These are phyloP conservation scores for Pseudodiploospora longispora DNA, from an alignment of 2,329 filamentous ascomycete genomes.

Conservation along the genomic window DNA sequence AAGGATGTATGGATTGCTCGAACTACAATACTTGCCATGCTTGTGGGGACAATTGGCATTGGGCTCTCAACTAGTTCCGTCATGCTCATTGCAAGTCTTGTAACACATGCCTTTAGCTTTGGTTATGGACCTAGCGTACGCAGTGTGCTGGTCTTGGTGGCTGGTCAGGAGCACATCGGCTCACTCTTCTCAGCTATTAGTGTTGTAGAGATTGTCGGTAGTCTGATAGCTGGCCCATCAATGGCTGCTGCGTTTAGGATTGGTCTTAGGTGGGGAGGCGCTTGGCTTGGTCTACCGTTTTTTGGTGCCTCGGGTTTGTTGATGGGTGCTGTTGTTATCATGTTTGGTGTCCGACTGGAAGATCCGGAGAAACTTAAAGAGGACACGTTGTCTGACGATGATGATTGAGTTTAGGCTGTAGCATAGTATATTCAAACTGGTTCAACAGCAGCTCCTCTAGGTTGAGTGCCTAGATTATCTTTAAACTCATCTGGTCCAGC, in stretches of 20 bases:
- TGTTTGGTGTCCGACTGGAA: too few species aligned
- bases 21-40: conserved; percentile 1
- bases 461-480: too few species aligned
- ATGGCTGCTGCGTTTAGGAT: conserved; percentile 11
- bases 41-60: conserved; percentile 5
- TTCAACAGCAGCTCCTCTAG: too few species aligned
- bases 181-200: conserved; percentile 12
- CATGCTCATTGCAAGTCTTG: not conserved
- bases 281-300: conserved; percentile 12
- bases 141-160: conserved; percentile 12
- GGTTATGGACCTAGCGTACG: conserved; percentile 6
- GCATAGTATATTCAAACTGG: too few species aligned
- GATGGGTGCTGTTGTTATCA: not conserved
- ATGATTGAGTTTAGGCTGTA: too few species aligned
- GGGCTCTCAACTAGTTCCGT: not conserved
- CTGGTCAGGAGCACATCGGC: conserved; percentile 7
- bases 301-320: not conserved
- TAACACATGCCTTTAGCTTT: not conserved
- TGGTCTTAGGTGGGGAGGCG: conserved; percentile 7
- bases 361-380: too few species aligned
- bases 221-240: conserved; percentile 10
- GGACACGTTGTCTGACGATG: too few species aligned
- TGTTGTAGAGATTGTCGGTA: conserved; percentile 11
- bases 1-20: conserved; percentile 2
- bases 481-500: too few species aligned